Base-by-base conservation (phyloP, 2,329 filamentous ascomycete species). In the Emmonsia crescens region DNA sequence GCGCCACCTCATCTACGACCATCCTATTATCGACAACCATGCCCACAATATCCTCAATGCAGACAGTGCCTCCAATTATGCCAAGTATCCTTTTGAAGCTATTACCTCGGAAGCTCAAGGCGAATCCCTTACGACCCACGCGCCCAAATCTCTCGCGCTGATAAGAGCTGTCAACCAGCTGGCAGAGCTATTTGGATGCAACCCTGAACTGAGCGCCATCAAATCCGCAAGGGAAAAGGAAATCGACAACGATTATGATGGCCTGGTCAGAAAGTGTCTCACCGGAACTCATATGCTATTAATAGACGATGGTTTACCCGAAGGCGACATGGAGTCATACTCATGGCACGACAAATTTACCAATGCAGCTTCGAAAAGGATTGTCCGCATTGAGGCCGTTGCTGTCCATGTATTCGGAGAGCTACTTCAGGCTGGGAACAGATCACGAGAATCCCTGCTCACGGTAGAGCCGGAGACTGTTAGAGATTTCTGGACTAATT, bases 341-440 rank as follows among this genome's bases (percentile, higher is more conserved):
- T 69, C 76, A 5, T 88, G 85, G 82, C 86, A 91, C 70, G 81
- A 88, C 70, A 75, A 79, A 27, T 88, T 88, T 65, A 86, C 86
- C 0, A 76, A 79, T 24, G 83, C 83, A 60, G 77, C 80, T 8
- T 88, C 84, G 67, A 89, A 85, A 72, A 83, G 88, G 31, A 91
- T 95, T 60, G 85, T 93, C 21, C 83, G 89, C 9, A 89, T 95
- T 65, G 90, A 95, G 73, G 81, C 84, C 1, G 70, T 92, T 1
- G 89, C 89, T 0, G 83, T 85, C 42, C 77, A 82, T 10, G 77
- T 91, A 29, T 76, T 85, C 65, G 79, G 87, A 65, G 75, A 82
- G 29, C 72, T 79, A 9, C 72, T 77, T 16, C 75, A 75, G 55
- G 69, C 74, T 5, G 73, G 5, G 31, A 36, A 40, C 5, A 55